These are phyloP conservation scores for Macrocystidia cucumis DNA, from an alignment of 1,284 basidiomycete genomes.

Conservation along the genomic window DNA sequence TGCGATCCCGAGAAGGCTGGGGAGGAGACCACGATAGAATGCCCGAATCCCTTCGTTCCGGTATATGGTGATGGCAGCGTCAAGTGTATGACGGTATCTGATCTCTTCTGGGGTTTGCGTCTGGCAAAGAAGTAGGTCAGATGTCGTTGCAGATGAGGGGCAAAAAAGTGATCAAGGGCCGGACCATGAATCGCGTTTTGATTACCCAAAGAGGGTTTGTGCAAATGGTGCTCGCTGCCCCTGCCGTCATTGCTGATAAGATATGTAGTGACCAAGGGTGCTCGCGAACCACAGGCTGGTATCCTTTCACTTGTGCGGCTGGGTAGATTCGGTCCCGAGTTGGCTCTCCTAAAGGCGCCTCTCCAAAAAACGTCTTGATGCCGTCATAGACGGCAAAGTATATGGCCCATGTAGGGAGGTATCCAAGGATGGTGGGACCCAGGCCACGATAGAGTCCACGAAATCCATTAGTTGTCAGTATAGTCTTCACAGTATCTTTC, in stretches of 20 bases:
- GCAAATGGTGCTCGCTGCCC: conserved; percentile 82
- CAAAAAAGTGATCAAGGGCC: conserved; percentile 17
- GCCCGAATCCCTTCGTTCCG: conserved; percentile 76
- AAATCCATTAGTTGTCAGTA: conserved; percentile 71
- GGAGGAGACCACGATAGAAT: conserved; percentile 88
- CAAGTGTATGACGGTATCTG: conserved; percentile 80
- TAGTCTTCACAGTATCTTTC: conserved; percentile 64
- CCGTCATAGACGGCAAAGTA: conserved; percentile 97
- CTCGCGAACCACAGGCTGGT: conserved; percentile 68
- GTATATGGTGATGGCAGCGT: conserved; percentile 84
- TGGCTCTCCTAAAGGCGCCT: conserved; percentile 39
- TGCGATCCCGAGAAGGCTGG: conserved; percentile 82
- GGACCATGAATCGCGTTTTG: conserved; percentile 95
- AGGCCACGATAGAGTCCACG: conserved; percentile 89
- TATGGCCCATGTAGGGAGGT: conserved; percentile 96
- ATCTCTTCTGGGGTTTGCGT: conserved; percentile 71
- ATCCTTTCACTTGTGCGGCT: conserved; percentile 76
- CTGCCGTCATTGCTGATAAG: conserved; percentile 88
- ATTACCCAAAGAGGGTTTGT: conserved; percentile 97
- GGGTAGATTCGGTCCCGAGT: conserved; percentile 52
- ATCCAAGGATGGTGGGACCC: conserved; percentile 92
- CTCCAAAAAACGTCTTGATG: conserved; percentile 78
- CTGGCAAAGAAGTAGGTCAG: conserved; percentile 31
- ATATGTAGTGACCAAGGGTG: conserved; percentile 84
- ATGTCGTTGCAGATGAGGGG: too few species aligned